Evolutionary conservation across 352 stramenopile genomes (phyloP).

Genomic region (Phytophthora vignae): DNA sequence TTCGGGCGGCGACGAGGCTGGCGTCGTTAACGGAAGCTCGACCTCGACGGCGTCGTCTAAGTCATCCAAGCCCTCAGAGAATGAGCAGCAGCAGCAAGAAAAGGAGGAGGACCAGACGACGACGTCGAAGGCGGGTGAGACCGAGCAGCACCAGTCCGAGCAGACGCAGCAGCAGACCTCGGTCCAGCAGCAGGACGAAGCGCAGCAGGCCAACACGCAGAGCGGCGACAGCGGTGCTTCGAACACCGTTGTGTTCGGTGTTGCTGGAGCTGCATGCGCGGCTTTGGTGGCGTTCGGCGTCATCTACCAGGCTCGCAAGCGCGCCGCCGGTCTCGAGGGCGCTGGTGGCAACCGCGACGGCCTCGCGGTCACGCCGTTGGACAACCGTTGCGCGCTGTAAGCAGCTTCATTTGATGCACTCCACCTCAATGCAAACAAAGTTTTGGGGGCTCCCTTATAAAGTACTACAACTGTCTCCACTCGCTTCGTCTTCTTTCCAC

Average conservation of each 20-base stretch:
- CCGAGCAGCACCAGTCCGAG: conserved; percentile 14
- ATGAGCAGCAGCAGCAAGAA: conserved; percentile 18
- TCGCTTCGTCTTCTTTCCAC: not conserved
- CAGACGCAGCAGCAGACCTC: conserved; percentile 24
- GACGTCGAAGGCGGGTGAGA: conserved; percentile 4
- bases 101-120: not conserved
- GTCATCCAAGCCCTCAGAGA: conserved; percentile 22
- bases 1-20: not conserved
- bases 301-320: conserved; percentile 78
- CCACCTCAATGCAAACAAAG: not conserved
- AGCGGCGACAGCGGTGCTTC: conserved; percentile 6
- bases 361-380: conserved; percentile 51
- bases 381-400: conserved; percentile 59
- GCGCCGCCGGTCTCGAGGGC: conserved; percentile 54
- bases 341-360: conserved; percentile 55
- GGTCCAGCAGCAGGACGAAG: conserved; percentile 26
- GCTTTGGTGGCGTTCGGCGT: conserved; percentile 65
- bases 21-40: conserved; percentile 10
- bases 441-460: not conserved
- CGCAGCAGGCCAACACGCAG: conserved; percentile 53
- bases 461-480: not conserved
- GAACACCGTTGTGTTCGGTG: conserved; percentile 30
- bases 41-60: conserved; percentile 1
- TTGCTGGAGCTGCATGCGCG: conserved; percentile 42
- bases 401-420: not conserved